phyloP scores from a whole-genome alignment of 1,284 basidiomycete genomes.

The Chiua sp. region DNA sequence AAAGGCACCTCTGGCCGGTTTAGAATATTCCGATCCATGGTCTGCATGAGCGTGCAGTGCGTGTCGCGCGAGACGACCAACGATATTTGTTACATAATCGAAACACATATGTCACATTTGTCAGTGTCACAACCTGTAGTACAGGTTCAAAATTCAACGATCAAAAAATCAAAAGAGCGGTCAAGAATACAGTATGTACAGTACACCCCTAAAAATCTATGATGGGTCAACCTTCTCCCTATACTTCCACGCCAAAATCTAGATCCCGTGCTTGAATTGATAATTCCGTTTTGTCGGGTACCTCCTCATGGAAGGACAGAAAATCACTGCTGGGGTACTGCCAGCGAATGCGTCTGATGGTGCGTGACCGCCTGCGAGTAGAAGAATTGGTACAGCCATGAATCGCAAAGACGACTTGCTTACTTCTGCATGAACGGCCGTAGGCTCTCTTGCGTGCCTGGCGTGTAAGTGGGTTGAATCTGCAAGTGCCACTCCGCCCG shows the following conservation, averaged over 20 bases:
- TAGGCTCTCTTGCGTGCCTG: constrained; percentile 19
- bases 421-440: constrained; percentile 43
- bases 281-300: too few species aligned
- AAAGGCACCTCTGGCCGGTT: too few species aligned
- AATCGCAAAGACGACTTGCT: constrained; percentile 7
- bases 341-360: constrained; percentile 31
- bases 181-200: constrained; percentile 7
- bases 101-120: constrained; percentile 32
- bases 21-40: too few species aligned
- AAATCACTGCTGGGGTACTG: constrained; percentile 32
- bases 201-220: too few species aligned
- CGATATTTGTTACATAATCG: too few species aligned
- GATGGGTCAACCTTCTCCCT: too few species aligned
- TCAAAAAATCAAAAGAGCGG: constrained; percentile 7
- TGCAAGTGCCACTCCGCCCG: constrained; percentile 37
- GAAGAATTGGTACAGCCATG: constrained; percentile 5
- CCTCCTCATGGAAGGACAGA: constrained; percentile 31
- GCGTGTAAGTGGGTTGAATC: constrained; percentile 26
- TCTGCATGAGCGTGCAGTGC: too few species aligned
- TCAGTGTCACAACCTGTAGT: constrained; percentile 26
- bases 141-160: neutral
- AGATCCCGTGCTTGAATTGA: too few species aligned
- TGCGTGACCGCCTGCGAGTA: constrained; percentile 42
- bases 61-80: too few species aligned
- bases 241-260: too few species aligned